Conservation (phyloP, 352 stramenopile genomes). For the Aphanomyces cochlioides region DNA sequence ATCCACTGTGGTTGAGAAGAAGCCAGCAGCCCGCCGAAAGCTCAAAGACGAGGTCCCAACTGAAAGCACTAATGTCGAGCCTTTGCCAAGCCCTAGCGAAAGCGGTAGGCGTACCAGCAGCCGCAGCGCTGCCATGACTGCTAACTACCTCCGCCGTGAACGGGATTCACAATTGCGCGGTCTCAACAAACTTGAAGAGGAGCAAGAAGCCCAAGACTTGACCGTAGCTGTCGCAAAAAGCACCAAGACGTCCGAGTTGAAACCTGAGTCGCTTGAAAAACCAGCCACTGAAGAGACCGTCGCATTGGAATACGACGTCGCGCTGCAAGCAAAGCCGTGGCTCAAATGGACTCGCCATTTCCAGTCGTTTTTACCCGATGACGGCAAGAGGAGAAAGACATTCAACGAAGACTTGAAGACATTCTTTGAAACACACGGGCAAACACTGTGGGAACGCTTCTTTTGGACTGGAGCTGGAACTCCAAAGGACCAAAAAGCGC, state of each 20-base stretch:
- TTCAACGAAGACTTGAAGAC: background rate
- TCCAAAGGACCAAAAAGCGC: background rate
- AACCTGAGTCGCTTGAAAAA: background rate
- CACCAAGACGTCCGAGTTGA: background rate
- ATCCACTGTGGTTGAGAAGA: background rate
- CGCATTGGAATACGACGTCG: too few relatives aligned
- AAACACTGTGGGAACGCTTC: background rate
- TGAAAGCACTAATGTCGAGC: background rate
- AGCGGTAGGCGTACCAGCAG: background rate
- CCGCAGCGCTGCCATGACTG: background rate
- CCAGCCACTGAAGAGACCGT: background rate
- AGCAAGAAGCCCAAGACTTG: background rate
- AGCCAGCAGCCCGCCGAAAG: background rate
- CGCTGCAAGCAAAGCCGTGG: background rate
- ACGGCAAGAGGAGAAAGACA: background rate
- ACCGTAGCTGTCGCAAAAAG: background rate
- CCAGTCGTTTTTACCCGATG: constrained; percentile 1
- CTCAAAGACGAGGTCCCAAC: background rate
- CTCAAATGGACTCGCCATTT: constrained; percentile 4
- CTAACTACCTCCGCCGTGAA: background rate
- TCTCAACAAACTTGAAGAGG: background rate
- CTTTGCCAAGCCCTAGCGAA: background rate
- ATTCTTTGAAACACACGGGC: constrained; percentile 12
- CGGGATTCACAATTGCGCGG: background rate
- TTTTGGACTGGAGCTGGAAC: background rate